These are phyloP conservation scores for Mucor circinelloides DNA, from an alignment of 371 early-diverging fungal species.

Conservation along the genomic window DNA sequence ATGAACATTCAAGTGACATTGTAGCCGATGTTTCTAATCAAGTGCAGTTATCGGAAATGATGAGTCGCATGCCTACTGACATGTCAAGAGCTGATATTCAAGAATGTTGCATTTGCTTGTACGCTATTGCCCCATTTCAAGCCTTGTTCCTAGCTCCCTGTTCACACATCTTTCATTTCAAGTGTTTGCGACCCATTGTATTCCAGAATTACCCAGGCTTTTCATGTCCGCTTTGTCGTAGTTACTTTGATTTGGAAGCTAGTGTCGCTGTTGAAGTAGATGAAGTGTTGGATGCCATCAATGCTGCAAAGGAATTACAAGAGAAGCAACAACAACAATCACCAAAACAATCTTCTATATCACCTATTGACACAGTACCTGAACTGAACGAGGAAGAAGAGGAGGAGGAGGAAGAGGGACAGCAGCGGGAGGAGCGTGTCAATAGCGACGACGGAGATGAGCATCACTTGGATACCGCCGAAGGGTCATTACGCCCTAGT, in stretches of 20 bases:
- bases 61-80: slow-evolving; percentile 11
- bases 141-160: slow-evolving; percentile 92
- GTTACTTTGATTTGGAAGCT: slow-evolving; percentile 88
- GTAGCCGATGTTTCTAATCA: not conserved
- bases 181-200: slow-evolving; percentile 75
- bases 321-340: slow-evolving; percentile 2
- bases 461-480: not conserved
- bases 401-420: not conserved
- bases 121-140: slow-evolving; percentile 86
- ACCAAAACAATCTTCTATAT: not conserved
- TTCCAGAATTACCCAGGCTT: slow-evolving; percentile 68
- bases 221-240: slow-evolving; percentile 90
- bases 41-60: slow-evolving; percentile 7
- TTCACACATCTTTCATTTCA: slow-evolving; percentile 91
- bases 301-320: slow-evolving; percentile 15
- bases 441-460: not conserved
- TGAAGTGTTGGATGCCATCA: slow-evolving; percentile 40
- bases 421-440: not conserved
- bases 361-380: slow-evolving; percentile 19
- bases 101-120: slow-evolving; percentile 95
- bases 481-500: not conserved
- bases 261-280: slow-evolving; percentile 67
- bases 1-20: slow-evolving; percentile 3
- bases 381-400: slow-evolving; percentile 22
- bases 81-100: slow-evolving; percentile 21